These are phyloP conservation scores for Ephemerocybe angulata DNA, from an alignment of 768 basidiomycete species.

Conservation along the genomic window DNA sequence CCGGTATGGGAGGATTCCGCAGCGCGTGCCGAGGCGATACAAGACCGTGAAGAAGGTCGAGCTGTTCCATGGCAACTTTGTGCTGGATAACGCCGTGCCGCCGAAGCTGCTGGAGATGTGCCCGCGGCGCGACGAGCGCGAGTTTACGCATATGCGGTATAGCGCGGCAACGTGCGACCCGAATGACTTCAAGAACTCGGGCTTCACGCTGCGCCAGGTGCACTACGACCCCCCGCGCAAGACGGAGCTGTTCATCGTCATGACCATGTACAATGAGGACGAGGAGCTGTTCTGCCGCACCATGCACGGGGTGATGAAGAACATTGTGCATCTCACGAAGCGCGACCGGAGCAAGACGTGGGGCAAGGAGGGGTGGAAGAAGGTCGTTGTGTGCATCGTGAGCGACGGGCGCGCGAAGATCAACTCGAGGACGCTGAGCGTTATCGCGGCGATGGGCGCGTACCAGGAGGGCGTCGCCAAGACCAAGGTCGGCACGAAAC, in stretches of 20 bases:
- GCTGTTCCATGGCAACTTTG: conserved; percentile 92
- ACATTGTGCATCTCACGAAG: conserved; percentile 84
- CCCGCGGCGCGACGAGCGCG: conserved; percentile 70
- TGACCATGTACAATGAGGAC: conserved; percentile 98
- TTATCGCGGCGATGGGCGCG: conserved; percentile 89
- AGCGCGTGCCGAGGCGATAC: conserved; percentile 82
- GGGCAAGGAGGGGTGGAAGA: conserved; percentile 98
- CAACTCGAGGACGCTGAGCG: conserved; percentile 76
- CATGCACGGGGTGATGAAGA: conserved; percentile 96
- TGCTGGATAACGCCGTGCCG: conserved; percentile 86
- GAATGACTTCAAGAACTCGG: conserved; percentile 77
- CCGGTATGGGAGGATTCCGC: conserved; percentile 87
- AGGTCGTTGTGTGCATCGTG: conserved; percentile 91
- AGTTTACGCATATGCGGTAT: conserved; percentile 96
- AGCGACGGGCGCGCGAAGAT: conserved; percentile 85
- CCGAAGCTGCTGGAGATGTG: conserved; percentile 88
- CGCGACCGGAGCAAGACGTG: conserved; percentile 88
- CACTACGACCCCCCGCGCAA: conserved; percentile 87
- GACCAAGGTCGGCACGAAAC: conserved; percentile 76
- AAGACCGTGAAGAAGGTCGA: conserved; percentile 94
- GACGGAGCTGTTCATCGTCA: conserved; percentile 94
- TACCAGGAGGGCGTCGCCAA: conserved; percentile 95
- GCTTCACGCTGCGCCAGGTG: conserved; percentile 87
- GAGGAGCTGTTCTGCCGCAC: conserved; percentile 88
- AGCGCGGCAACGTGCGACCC: conserved; percentile 95